A percentile compares a stretch with the other conserved stretches of the same genome.
Conservation (phyloP, 2,329 filamentous ascomycete species). For the Clonostachys rosea region DNA sequence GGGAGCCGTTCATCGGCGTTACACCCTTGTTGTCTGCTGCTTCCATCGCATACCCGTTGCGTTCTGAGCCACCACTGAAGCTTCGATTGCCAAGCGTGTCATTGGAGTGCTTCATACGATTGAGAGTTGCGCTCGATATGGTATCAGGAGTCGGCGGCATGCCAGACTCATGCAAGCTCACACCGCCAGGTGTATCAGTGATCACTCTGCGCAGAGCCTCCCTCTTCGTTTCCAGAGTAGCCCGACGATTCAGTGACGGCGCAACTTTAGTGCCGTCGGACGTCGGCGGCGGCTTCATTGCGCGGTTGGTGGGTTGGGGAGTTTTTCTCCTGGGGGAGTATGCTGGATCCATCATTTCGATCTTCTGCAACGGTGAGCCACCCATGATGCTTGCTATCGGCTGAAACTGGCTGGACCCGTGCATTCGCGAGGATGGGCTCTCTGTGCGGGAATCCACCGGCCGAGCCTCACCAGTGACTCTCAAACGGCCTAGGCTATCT, state of each 20-base stretch:
- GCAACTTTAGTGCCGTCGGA: neutral
- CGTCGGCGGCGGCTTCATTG: constrained; percentile 1
- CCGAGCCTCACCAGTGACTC: constrained; percentile 2
- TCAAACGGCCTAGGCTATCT: neutral
- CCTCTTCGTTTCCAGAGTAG: constrained; percentile 40
- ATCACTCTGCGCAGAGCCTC: constrained; percentile 41
- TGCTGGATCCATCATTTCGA: constrained; percentile 35
- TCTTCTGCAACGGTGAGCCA: constrained; percentile 43
- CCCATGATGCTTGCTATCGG: constrained; percentile 41
- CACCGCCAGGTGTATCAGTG: constrained; percentile 37
- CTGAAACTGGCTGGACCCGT: constrained; percentile 27
- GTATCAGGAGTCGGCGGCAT: constrained; percentile 57
- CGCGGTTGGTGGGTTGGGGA: constrained; percentile 12
- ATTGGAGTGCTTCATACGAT: constrained; percentile 43
- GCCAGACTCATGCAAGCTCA: constrained; percentile 32
- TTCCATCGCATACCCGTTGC: neutral
- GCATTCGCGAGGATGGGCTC: constrained; percentile 18
- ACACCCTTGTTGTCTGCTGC: neutral
- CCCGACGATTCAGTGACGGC: constrained; percentile 11
- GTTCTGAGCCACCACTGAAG: neutral
- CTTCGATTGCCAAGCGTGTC: constrained; percentile 30
- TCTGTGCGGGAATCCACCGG: constrained; percentile 8
- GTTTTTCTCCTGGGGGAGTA: constrained; percentile 18
- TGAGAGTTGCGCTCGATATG: constrained; percentile 50
- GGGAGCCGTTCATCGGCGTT: neutral